These are phyloP conservation scores for Saccharum hybrid DNA, from an alignment of 202 grass and related monocot species.

Conservation along the genomic window DNA sequence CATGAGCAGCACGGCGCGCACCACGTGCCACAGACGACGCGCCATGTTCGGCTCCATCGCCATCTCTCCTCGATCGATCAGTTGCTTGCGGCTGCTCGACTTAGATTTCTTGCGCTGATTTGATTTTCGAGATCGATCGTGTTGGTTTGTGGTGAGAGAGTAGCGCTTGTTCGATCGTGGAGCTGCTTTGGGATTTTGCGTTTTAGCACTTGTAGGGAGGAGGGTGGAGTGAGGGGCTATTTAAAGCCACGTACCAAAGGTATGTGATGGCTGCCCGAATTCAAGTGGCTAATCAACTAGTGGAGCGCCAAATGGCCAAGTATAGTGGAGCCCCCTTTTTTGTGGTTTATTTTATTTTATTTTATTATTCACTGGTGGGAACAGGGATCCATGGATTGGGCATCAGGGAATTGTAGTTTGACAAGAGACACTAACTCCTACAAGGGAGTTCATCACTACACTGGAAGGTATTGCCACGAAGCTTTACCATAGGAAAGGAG, in stretches of 20 bases:
- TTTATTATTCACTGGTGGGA: too few relatives aligned
- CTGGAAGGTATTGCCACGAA: too few relatives aligned
- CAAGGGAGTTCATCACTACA: too few relatives aligned
- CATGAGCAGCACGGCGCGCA: conserved; percentile 77
- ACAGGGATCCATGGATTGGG: too few relatives aligned
- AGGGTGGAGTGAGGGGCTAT: conserved; percentile 45
- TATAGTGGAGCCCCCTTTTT: background rate
- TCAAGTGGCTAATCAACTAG: conserved; percentile 9
- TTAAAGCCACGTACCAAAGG: conserved; percentile 47
- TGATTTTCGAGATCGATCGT: background rate
- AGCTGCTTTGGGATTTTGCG: conserved; percentile 32
- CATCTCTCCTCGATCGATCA: background rate
- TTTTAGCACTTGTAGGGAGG: conserved; percentile 31
- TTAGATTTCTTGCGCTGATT: conserved; percentile 6
- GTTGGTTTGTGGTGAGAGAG: background rate
- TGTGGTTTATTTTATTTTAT: too few relatives aligned
- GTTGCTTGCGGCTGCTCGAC: background rate
- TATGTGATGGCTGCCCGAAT: background rate
- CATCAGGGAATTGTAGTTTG: background rate
- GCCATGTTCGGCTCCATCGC: conserved; percentile 55
- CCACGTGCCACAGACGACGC: conserved; percentile 67
- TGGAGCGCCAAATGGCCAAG: too few relatives aligned
- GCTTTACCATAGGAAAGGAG: too few relatives aligned
- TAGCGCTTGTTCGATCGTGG: background rate
- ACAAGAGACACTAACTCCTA: background rate